Percentiles rank a stretch among this genome's conserved stretches.
phyloP scores from a whole-genome alignment of 2,329 filamentous ascomycete genomes.

The Pezicula carpinea region DNA sequence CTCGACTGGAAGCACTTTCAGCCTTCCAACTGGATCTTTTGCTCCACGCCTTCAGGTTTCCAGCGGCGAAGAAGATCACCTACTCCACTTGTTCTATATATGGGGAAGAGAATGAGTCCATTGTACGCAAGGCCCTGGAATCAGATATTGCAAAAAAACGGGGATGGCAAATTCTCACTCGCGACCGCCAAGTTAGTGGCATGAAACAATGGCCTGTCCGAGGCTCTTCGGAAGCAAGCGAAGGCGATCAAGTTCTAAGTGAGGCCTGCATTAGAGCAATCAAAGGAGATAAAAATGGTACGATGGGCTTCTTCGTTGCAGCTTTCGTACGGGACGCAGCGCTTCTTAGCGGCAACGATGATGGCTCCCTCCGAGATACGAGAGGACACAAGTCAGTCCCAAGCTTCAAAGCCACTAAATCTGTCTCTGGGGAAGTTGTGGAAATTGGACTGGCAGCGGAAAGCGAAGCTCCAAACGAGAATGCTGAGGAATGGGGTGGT shows the following conservation, averaged over 20 bases:
- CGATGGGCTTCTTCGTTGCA: conserved; percentile 96
- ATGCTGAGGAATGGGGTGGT: conserved; percentile 11
- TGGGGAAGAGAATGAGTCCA: conserved; percentile 80
- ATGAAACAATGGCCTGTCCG: conserved; percentile 71
- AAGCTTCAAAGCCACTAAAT: conserved; percentile 16
- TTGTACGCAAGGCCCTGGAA: conserved; percentile 67
- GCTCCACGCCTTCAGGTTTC: conserved; percentile 79
- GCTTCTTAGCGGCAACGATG: conserved; percentile 5
- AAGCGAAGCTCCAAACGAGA: not conserved
- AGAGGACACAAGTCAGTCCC: conserved; percentile 43
- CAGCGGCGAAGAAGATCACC: conserved; percentile 68
- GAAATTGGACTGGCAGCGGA: not conserved
- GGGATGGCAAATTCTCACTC: conserved; percentile 73
- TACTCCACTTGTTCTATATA: conserved; percentile 95
- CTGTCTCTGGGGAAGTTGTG: conserved; percentile 23
- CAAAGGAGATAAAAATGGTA: conserved; percentile 74
- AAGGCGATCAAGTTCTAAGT: conserved; percentile 48
- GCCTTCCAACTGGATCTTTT: conserved; percentile 79
- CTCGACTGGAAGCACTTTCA: conserved; percentile 68
- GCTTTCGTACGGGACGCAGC: conserved; percentile 59
- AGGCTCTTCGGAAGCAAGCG: conserved; percentile 44
- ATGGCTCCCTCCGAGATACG: conserved; percentile 39
- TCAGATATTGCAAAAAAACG: conserved; percentile 60
- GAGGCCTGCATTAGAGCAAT: conserved; percentile 79
- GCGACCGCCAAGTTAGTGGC: conserved; percentile 70